phyloP scores from a whole-genome alignment of 1,139 yeast species.

The Pichia sp. region DNA sequence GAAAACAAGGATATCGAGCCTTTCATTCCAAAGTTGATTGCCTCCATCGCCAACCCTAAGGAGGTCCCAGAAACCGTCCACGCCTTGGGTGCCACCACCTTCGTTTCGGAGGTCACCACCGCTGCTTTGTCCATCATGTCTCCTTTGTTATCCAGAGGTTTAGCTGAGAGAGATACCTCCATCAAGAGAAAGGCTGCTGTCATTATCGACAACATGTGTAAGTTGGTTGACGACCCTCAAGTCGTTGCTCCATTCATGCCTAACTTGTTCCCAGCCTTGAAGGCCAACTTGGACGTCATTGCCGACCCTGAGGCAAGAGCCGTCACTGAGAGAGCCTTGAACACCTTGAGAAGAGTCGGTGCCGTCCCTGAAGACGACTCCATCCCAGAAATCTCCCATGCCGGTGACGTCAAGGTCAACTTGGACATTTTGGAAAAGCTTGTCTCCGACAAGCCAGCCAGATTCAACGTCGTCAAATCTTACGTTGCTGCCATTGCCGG shows the following conservation, averaged over 20 bases:
- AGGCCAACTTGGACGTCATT: constrained; percentile 88
- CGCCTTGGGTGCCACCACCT: constrained; percentile 98
- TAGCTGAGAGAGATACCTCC: constrained; percentile 98
- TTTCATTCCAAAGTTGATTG: constrained; percentile 96
- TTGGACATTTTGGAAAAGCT: constrained; percentile 74
- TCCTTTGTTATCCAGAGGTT: constrained; percentile 98
- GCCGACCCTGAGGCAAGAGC: constrained; percentile 99
- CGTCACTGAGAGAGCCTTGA: constrained; percentile 94
- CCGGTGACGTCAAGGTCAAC: constrained; percentile 93
- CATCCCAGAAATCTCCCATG: constrained; percentile 95
- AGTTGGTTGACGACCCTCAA: constrained; percentile 99
- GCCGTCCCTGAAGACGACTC: constrained; percentile 83
- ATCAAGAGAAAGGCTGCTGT: constrained; percentile 99
- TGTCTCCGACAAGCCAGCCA: constrained; percentile 62
- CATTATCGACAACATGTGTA: constrained; percentile 99
- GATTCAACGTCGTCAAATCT: constrained; percentile 72
- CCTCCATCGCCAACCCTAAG: constrained; percentile 94
- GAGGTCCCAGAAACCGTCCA: constrained; percentile 99
- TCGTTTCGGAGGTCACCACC: constrained; percentile 98
- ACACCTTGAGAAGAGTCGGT: constrained; percentile 98
- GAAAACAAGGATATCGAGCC: constrained; percentile 99
- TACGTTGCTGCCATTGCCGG: constrained; percentile 97
- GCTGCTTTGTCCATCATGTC: constrained; percentile 99
- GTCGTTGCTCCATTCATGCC: constrained; percentile 98
- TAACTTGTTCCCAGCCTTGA: constrained; percentile 93